Evolutionary conservation across 2,329 filamentous ascomycete species (phyloP), one percentile per base, ranked within the genome.

Genomic region (Ophiostoma novo-ulmi): DNA sequence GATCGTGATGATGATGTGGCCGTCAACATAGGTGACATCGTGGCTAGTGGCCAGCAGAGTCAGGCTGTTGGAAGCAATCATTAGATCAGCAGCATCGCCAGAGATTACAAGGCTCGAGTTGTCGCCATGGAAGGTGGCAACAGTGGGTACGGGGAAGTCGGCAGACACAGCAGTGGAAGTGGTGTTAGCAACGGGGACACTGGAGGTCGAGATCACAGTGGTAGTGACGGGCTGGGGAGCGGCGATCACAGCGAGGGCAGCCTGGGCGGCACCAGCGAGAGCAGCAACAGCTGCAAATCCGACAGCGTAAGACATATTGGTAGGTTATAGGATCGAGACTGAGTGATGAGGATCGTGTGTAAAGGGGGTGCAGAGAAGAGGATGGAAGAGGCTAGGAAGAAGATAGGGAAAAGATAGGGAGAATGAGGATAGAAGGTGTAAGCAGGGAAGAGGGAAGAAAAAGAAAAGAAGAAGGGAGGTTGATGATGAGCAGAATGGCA

Each of bases 1-100:
- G 17, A 71, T 44, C 1, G 20, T 48, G 38, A 71, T 31, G 63
- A 65, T 65, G 20, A 65, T 65, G 63, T 65, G 63, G 63, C 63
- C 63, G 13, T 65, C 63, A 11, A 65, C 36, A 26, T 41, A 22
- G 36, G 35, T 3, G 2, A 65, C 20, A 5, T 65, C 36, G 63
- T 65, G 63, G 36, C 20, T 38, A 5, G 20, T 38, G 10, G 63
- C 36, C 20, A 65, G 63, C 35, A 39, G 3, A 7, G 36, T n/a
- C 14, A 65, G 63, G 36, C 20, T 20, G 36, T 39, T 17, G 36
- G 20, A 39, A 10, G 36, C 63, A 41, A 65, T 65, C 17, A 65
- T 10, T 3, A 65, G 6, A n/a, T 61, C 48, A 35, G 69, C n/a
- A n/a, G 44, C 63, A 22, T 65, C n/a, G 10, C 35, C 36, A 11